Evolutionary conservation across 768 basidiomycete species (phyloP).

Genomic region (Mycena olivaceomarginata): DNA sequence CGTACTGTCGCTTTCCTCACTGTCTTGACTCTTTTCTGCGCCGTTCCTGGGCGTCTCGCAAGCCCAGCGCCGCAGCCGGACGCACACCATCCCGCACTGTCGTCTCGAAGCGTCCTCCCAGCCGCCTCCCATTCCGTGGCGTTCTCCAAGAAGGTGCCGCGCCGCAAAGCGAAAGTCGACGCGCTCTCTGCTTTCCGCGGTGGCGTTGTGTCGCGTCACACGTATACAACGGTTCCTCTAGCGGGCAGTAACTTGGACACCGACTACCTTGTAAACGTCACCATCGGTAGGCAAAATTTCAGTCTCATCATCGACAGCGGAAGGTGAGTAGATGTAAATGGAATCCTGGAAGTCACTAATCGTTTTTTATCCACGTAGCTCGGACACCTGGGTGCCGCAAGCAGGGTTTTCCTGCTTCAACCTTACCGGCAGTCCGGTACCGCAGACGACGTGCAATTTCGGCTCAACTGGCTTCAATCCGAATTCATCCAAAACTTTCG

Average conservation of each 20-base stretch:
- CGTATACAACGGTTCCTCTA: neutral
- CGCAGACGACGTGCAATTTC: conserved; percentile 41
- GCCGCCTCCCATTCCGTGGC: neutral
- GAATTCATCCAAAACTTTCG: conserved; percentile 41
- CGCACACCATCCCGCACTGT: neutral
- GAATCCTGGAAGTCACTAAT: neutral
- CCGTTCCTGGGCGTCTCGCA: neutral
- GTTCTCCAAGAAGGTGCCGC: conserved; percentile 6
- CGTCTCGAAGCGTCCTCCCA: neutral
- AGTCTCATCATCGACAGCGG: conserved; percentile 43
- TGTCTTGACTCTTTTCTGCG: neutral
- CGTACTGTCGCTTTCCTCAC: neutral
- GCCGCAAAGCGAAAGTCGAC: neutral
- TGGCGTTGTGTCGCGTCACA: neutral
- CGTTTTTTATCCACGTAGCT: conserved; percentile 19
- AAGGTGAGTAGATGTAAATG: conserved; percentile 22
- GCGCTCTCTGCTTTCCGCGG: neutral
- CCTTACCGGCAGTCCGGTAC: conserved; percentile 24
- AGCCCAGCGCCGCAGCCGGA: neutral
- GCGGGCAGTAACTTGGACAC: neutral
- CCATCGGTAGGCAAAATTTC: conserved; percentile 40
- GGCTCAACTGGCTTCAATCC: conserved; percentile 44
- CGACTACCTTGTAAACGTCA: conserved; percentile 23
- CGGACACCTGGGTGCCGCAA: conserved; percentile 44
- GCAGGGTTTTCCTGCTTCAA: conserved; percentile 46